These are phyloP conservation scores for Crithidia expoeki DNA, from an alignment of 208 protist genomes.

Conservation along the genomic window DNA sequence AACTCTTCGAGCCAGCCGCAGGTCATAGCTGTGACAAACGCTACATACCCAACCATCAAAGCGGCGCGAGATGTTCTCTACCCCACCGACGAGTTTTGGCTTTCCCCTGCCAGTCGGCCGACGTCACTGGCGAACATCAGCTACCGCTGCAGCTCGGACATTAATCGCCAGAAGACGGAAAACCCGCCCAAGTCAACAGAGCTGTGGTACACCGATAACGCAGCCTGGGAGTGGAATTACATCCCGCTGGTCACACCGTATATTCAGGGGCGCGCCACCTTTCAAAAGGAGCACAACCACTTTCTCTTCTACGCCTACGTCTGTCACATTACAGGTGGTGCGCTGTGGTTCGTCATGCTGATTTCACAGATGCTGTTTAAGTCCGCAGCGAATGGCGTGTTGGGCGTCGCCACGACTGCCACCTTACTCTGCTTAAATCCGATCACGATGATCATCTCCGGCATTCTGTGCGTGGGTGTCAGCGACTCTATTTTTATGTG, in stretches of 20 bases:
- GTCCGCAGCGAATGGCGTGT: constrained; percentile 46
- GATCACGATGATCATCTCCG: constrained; percentile 64
- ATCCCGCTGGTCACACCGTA: constrained; percentile 61
- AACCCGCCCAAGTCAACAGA: constrained; percentile 51
- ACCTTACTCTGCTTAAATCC: constrained; percentile 74
- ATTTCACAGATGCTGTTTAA: constrained; percentile 63
- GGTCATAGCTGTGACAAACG: constrained; percentile 55
- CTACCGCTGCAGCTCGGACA: constrained; percentile 63
- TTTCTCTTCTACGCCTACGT: constrained; percentile 59
- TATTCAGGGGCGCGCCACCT: constrained; percentile 27
- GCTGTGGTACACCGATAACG: constrained; percentile 59
- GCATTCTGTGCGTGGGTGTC: constrained; percentile 65
- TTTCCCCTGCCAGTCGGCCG: constrained; percentile 34
- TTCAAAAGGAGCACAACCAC: constrained; percentile 57
- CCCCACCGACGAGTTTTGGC: constrained; percentile 40
- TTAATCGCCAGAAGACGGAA: constrained; percentile 64
- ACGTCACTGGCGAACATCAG: constrained; percentile 33
- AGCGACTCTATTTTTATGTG: constrained; percentile 77
- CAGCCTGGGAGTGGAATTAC: constrained; percentile 60
- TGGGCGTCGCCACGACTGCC: constrained; percentile 67
- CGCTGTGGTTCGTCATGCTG: constrained; percentile 69
- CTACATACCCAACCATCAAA: constrained; percentile 39
- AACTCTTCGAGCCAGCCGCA: constrained; percentile 41
- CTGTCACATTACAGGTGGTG: constrained; percentile 55
- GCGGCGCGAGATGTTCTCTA: constrained; percentile 41